Base-by-base conservation (phyloP, 495 filamentous ascomycete species). In the Penicillium argentinense region DNA sequence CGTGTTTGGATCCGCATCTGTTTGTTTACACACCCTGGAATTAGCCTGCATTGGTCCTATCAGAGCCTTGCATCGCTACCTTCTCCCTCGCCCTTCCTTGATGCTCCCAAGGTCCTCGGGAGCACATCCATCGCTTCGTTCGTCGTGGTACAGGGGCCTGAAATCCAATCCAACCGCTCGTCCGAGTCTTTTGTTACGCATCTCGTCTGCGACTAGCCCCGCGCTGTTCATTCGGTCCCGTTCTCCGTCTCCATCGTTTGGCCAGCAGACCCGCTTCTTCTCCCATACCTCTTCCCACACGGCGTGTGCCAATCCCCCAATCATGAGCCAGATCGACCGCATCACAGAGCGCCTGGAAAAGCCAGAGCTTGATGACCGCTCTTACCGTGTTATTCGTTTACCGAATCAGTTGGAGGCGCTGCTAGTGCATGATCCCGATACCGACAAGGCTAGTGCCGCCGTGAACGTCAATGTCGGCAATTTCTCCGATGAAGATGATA, bases 401-500 rank as follows among this genome's bases (percentile, higher is more conserved):
- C 72, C 82, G 3, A 99, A 97, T 64, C 71, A 90, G 69, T 81
- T 99, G n/a, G 95, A 99, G 72, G 93, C 83, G 14, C 78, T 97
- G 4, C 68, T 99, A 29, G 93, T 97, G 24, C 93, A 97, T 66
- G 93, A 99, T 66, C 82, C 88, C 5, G 87, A 95, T 38, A 95
- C 92, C 3, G 93, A 99, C 72, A 99, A 97, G 77, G 91, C 91
- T 47, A 92, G 89, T 57, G 95, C 91, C 16, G 88, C 91, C 24
- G 79, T 97, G 61, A 95, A 97, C 66, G 90, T 97, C 60, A 91
- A 96, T 69, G 93, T 95, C 7, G 93, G 93, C 22, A 95, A 87
- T 67, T 97, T 95, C 68, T 93, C 88, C 59, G 93, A 99, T 59
- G 77, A 82, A 53, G 82, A 87, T 61, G 86, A 90, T 54, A 86